phyloP scores from a whole-genome alignment of 176 grass and related monocot genomes.

The Thinopyrum elongatum region DNA sequence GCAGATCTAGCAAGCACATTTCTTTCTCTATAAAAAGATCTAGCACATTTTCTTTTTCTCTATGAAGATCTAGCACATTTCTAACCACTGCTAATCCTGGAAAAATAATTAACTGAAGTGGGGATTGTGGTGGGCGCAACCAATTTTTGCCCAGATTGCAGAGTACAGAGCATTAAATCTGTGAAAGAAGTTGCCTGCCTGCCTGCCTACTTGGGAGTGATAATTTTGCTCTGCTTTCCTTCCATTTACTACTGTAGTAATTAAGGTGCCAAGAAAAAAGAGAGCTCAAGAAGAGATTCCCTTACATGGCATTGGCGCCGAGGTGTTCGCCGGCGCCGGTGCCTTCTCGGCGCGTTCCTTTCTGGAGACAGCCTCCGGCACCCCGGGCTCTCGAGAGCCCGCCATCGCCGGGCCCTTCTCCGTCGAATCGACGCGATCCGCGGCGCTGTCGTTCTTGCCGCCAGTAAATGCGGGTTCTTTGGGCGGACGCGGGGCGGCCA shows the following conservation, averaged over 20 bases:
- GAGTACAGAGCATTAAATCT: constrained; percentile 19
- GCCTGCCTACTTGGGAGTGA: not conserved
- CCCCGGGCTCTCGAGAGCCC: constrained; percentile 20
- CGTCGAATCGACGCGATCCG: constrained; percentile 18
- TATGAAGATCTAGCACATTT: not conserved
- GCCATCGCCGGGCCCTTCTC: not conserved
- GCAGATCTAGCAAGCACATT: no score
- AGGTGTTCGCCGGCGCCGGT: not conserved
- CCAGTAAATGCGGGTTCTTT: not conserved
- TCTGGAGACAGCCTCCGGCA: constrained; percentile 9
- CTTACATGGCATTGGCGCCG: constrained; percentile 25
- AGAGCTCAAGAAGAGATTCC: not conserved
- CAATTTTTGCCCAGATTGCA: not conserved
- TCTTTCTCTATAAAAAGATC: no score
- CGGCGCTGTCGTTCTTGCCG: not conserved
- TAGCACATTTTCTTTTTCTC: no score
- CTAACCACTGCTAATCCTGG: no score
- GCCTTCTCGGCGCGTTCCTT: not conserved
- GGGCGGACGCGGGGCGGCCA: not conserved
- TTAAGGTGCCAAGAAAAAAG: not conserved
- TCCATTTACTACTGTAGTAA: not conserved
- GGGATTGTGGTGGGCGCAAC: not conserved
- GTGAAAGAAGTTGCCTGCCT: not conserved
- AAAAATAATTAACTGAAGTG: constrained; percentile 17
- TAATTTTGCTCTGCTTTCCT: not conserved